Percentiles rank a stretch among this genome's conserved stretches.
Evolutionary conservation across 108 stramenopile genomes (phyloP).

Genomic region (Licmophora abbreviata): DNA sequence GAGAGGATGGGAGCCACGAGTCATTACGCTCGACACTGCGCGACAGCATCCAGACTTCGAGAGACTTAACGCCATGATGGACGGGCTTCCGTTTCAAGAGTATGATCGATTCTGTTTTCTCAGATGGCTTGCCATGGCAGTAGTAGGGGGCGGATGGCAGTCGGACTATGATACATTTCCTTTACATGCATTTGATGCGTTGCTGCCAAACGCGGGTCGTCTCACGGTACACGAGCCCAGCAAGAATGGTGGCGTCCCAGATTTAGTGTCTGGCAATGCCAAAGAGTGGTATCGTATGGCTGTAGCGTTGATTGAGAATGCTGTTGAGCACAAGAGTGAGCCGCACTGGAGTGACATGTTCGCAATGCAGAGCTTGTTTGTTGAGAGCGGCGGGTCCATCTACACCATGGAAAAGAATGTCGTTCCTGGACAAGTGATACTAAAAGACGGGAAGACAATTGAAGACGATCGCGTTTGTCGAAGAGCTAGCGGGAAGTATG

Average conservation of each 20-base stretch:
- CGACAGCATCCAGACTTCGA: slow-evolving; percentile 4
- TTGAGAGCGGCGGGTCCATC: not conserved
- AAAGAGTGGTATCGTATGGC: slow-evolving; percentile 7
- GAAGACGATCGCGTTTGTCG: too few relatives aligned
- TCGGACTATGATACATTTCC: slow-evolving; percentile 20
- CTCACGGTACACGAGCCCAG: slow-evolving; percentile 5
- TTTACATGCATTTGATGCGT: not conserved
- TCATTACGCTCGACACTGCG: slow-evolving; percentile 8
- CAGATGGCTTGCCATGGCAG: slow-evolving; percentile 20
- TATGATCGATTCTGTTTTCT: slow-evolving; percentile 10
- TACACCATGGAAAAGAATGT: slow-evolving; percentile 4
- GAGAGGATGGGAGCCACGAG: slow-evolving; percentile 13
- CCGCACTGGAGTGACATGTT: slow-evolving; percentile 9
- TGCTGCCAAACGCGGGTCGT: slow-evolving; percentile 2
- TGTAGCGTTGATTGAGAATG: slow-evolving; percentile 7
- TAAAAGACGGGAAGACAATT: too few relatives aligned
- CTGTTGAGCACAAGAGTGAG: not conserved
- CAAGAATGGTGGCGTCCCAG: slow-evolving; percentile 3
- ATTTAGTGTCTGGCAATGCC: not conserved
- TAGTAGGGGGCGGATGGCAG: slow-evolving; percentile 9
- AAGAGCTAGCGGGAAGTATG: not conserved
- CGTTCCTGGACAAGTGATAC: not conserved
- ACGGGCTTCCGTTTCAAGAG: slow-evolving; percentile 7
- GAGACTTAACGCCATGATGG: not conserved
- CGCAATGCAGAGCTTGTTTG: slow-evolving; percentile 5